A percentile compares a stretch with the other conserved stretches of the same genome.
phyloP scores from a whole-genome alignment of 768 basidiomycete species.

The Clathrus columnatus region DNA sequence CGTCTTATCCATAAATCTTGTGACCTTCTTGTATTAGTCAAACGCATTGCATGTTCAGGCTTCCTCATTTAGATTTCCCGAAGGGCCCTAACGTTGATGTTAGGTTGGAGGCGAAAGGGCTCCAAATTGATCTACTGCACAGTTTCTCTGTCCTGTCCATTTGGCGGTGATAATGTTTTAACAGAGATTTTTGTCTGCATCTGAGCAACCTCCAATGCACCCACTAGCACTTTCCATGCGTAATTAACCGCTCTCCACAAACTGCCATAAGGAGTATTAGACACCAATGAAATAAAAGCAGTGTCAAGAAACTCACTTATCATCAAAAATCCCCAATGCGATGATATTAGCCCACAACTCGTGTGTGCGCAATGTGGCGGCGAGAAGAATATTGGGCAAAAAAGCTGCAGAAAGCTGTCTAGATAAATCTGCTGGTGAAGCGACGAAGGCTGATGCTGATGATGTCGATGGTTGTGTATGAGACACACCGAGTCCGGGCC shows the following conservation, averaged over 20 bases:
- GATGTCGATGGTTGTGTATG: not conserved
- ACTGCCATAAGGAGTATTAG: not conserved
- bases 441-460: not conserved
- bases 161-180: not conserved
- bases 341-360: slow-evolving; percentile 68
- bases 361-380: slow-evolving; percentile 32
- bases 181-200: not conserved
- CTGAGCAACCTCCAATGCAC: slow-evolving; percentile 32
- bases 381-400: not conserved
- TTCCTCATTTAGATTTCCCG: too few relatives aligned
- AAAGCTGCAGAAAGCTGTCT: not conserved
- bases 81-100: too few relatives aligned
- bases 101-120: too few relatives aligned
- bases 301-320: slow-evolving; percentile 23
- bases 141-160: too few relatives aligned
- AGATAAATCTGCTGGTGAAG: not conserved
- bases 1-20: too few relatives aligned
- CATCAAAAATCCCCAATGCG: slow-evolving; percentile 59
- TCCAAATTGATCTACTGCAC: too few relatives aligned
- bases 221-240: slow-evolving; percentile 59
- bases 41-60: too few relatives aligned
- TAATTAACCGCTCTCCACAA: slow-evolving; percentile 61
- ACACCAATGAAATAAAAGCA: not conserved
- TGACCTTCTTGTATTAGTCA: too few relatives aligned
- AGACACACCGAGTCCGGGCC: not conserved